Conservation (phyloP, 140 eudicot genomes). For the Eryngium alpinum region DNA sequence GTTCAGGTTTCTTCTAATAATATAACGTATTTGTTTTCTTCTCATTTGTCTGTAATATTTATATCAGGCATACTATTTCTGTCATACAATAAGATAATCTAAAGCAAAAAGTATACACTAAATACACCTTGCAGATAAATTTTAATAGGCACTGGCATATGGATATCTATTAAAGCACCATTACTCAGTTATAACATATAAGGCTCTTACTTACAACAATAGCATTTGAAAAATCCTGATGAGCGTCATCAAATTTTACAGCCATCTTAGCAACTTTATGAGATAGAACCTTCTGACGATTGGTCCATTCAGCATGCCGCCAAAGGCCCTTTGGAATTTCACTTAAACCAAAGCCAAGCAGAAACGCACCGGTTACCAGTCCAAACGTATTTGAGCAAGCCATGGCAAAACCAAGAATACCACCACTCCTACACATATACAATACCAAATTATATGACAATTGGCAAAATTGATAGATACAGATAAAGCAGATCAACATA, state of each 20-base stretch:
- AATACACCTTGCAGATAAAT: neutral
- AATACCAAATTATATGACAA: slow-evolving; percentile 20
- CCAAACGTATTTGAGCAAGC: slow-evolving; percentile 98
- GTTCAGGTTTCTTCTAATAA: neutral
- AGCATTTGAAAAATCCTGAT: slow-evolving; percentile 83
- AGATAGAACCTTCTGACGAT: slow-evolving; percentile 70
- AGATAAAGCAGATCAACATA: neutral
- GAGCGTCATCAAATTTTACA: slow-evolving; percentile 88
- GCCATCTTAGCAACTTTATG: slow-evolving; percentile 89
- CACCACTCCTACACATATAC: slow-evolving; percentile 54
- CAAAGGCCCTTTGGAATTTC: slow-evolving; percentile 89
- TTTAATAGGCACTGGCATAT: neutral
- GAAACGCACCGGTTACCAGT: slow-evolving; percentile 92
- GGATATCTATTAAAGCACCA: neutral
- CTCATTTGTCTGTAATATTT: neutral
- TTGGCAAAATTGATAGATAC: neutral
- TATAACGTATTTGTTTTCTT: neutral
- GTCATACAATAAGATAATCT: neutral
- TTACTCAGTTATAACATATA: neutral
- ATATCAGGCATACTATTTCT: neutral
- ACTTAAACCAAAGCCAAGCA: slow-evolving; percentile 88
- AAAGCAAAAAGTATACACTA: neutral
- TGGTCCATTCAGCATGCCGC: slow-evolving; percentile 63
- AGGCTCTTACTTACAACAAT: slow-evolving; percentile 63
- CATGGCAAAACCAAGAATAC: slow-evolving; percentile 85